Conservation (phyloP, 2,329 filamentous ascomycete species). For the Fusarium sp. region DNA sequence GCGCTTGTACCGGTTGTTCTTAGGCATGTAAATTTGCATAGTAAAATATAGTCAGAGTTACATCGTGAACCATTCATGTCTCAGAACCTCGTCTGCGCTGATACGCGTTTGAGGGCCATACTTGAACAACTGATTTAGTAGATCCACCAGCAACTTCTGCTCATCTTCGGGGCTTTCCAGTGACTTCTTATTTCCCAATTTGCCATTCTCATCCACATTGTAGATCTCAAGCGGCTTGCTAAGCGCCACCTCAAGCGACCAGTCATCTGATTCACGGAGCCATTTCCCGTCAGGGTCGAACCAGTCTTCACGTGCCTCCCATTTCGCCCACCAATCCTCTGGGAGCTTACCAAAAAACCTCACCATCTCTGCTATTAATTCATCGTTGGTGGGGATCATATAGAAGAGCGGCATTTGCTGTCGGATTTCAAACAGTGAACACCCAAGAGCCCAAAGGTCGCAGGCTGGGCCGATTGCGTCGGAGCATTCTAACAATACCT, state of each 20-base stretch:
- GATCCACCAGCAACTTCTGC: slow-evolving; percentile 42
- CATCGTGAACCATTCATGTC: slow-evolving; percentile 47
- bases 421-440: slow-evolving; percentile 52
- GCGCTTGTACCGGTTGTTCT: no score
- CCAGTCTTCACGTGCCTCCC: slow-evolving; percentile 39
- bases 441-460: slow-evolving; percentile 53
- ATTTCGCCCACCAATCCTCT: slow-evolving; percentile 49
- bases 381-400: slow-evolving; percentile 47
- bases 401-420: slow-evolving; percentile 48
- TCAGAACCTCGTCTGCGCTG: slow-evolving; percentile 22
- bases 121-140: slow-evolving; percentile 40
- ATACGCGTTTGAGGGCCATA: slow-evolving; percentile 38
- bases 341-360: slow-evolving; percentile 50
- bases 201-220: background rate
- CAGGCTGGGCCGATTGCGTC: slow-evolving; percentile 27
- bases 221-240: slow-evolving; percentile 4
- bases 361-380: slow-evolving; percentile 47
- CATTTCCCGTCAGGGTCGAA: slow-evolving; percentile 40
- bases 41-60: no score
- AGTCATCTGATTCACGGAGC: slow-evolving; percentile 4
- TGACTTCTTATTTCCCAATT: background rate
- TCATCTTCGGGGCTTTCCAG: slow-evolving; percentile 29
- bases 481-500: slow-evolving; percentile 42
- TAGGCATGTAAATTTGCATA: no score
- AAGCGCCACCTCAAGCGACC: slow-evolving; percentile 14